Conservation (phyloP, 176 grass and related monocot species). For the Typha latifolia region DNA sequence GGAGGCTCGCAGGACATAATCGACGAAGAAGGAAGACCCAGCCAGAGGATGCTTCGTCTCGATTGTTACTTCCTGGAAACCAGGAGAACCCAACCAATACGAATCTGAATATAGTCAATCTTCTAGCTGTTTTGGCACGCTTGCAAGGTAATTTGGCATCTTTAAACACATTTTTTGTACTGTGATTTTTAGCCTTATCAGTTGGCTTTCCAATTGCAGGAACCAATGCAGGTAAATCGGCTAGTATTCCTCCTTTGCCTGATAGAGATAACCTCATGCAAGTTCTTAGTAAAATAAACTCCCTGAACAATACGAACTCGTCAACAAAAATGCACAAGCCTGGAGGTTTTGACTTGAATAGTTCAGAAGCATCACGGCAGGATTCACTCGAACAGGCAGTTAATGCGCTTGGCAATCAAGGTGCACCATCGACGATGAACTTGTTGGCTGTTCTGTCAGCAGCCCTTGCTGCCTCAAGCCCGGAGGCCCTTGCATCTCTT, state of each 20-base stretch:
- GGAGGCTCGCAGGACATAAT: conserved; percentile 90
- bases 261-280: conserved; percentile 72
- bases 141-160: conserved; percentile 50
- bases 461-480: conserved; percentile 42
- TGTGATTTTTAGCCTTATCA: not conserved
- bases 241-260: conserved; percentile 39
- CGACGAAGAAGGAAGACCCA: conserved; percentile 88
- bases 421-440: conserved; percentile 53
- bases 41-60: conserved; percentile 70
- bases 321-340: conserved; percentile 35
- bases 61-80: conserved; percentile 65
- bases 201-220: conserved; percentile 30
- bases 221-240: conserved; percentile 39
- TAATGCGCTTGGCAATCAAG: conserved; percentile 25
- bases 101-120: conserved; percentile 79
- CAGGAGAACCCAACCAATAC: conserved; percentile 59
- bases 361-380: conserved; percentile 39
- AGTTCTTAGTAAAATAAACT: conserved; percentile 76
- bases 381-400: conserved; percentile 36
- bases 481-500: conserved; percentile 53
- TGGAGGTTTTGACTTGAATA: conserved; percentile 73
- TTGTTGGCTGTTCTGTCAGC: conserved; percentile 58
- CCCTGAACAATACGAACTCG: conserved; percentile 47
- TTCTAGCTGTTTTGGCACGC: conserved; percentile 63
- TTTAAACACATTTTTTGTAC: not conserved